phyloP scores from a whole-genome alignment of 2,329 filamentous ascomycete genomes.

The Alternaria alternata region DNA sequence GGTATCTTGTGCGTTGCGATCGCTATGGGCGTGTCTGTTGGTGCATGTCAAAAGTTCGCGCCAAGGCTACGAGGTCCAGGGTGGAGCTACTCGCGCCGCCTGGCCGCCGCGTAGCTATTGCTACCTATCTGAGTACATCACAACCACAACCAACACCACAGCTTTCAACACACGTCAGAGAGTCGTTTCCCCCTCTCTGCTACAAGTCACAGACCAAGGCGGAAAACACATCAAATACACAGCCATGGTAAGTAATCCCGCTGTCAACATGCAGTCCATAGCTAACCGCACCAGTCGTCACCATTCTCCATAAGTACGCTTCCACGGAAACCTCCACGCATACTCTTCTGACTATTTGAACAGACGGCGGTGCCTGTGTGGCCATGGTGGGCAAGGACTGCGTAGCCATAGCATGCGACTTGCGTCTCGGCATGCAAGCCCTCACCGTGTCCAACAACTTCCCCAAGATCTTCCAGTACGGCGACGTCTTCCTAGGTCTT shows the following conservation, averaged over 20 bases:
- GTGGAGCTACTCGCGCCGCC: slow-evolving; percentile 17
- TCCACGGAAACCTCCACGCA: slow-evolving; percentile 15
- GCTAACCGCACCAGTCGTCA: slow-evolving; percentile 70
- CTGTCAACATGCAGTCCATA: slow-evolving; percentile 15
- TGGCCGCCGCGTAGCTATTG: slow-evolving; percentile 26
- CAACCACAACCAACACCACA: slow-evolving; percentile 11
- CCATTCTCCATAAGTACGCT: slow-evolving; percentile 91
- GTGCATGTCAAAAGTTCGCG: slow-evolving; percentile 21
- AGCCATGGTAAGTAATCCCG: slow-evolving; percentile 51
- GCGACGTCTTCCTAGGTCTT: slow-evolving; percentile 92
- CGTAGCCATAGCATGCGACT: slow-evolving; percentile 98
- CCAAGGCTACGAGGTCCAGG: slow-evolving; percentile 14
- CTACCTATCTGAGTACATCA: slow-evolving; percentile 26
- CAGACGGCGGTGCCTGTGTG: slow-evolving; percentile 92
- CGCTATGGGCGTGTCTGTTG: not conserved
- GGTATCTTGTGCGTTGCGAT: slow-evolving; percentile 16
- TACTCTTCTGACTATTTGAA: slow-evolving; percentile 17
- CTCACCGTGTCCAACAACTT: slow-evolving; percentile 99
- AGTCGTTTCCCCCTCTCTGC: not conserved
- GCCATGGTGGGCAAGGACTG: slow-evolving; percentile 99
- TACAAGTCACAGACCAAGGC: not conserved
- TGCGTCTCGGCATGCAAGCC: slow-evolving; percentile 94
- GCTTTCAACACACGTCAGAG: not conserved
- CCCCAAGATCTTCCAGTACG: slow-evolving; percentile 99
- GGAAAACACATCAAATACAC: slow-evolving; percentile 24